Evolutionary conservation across 2,329 filamentous ascomycete species (phyloP).

Genomic region (Fusarium fujikuroi): DNA sequence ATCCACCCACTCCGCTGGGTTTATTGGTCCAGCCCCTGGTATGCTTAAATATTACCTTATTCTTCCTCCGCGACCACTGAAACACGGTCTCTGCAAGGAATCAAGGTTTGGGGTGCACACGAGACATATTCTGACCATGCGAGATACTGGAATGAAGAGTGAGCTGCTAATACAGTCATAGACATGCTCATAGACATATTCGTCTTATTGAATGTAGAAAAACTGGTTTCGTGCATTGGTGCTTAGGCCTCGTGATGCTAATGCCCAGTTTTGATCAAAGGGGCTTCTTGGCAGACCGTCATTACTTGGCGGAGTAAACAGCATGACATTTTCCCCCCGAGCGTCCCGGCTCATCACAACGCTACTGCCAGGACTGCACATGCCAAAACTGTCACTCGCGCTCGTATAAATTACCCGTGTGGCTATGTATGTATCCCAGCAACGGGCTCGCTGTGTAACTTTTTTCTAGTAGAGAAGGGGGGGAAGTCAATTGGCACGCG

Average conservation of each 20-base stretch:
- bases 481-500: constrained; percentile 6
- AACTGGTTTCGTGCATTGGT: constrained; percentile 13
- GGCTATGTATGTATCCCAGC: constrained; percentile 1
- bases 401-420: background rate
- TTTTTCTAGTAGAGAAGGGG: background rate
- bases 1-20: constrained; percentile 9
- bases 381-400: background rate
- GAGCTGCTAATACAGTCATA: background rate
- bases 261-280: constrained; percentile 31
- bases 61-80: constrained; percentile 27
- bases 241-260: constrained; percentile 13
- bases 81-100: constrained; percentile 23
- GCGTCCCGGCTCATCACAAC: background rate
- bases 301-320: constrained; percentile 21
- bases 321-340: constrained; percentile 19
- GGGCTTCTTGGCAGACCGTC: constrained; percentile 30
- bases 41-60: constrained; percentile 47
- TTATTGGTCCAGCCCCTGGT: constrained; percentile 32
- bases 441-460: background rate
- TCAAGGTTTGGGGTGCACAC: background rate
- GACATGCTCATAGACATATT: constrained; percentile 1
- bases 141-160: background rate
- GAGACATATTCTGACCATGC: too few species aligned
- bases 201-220: background rate
- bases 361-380: background rate